Percentiles rank a stretch among this genome's conserved stretches.
These are phyloP conservation scores for Cucumis cinereus DNA, from an alignment of 306 rosid species.

Conservation along the genomic window DNA sequence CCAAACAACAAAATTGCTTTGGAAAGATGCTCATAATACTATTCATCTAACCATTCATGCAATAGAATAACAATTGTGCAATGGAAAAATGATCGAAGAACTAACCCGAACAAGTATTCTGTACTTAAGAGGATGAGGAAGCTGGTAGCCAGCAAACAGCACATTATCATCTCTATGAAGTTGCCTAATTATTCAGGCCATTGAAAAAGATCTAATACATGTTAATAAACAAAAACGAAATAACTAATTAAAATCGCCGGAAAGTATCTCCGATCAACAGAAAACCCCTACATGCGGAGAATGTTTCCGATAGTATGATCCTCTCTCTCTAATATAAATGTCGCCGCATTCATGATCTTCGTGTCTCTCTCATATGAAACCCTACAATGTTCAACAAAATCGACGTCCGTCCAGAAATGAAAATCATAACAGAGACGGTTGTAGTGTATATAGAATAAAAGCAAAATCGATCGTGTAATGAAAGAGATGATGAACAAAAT, in stretches of 20 bases:
- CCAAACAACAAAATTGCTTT: background rate
- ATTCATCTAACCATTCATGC: background rate
- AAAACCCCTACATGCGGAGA: constrained; percentile 53
- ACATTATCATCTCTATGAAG: constrained; percentile 76
- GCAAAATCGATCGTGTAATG: background rate
- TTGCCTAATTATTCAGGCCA: constrained; percentile 37
- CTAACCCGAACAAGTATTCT: constrained; percentile 78
- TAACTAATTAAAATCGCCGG: background rate
- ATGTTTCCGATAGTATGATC: constrained; percentile 88
- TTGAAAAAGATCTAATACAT: background rate
- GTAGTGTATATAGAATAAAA: background rate
- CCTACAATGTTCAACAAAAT: constrained; percentile 22
- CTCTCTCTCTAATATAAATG: constrained; percentile 78
- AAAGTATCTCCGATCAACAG: background rate
- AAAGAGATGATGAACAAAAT: background rate
- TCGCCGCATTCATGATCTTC: constrained; percentile 79
- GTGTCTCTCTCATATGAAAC: constrained; percentile 94
- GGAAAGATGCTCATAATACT: background rate
- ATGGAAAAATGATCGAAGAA: background rate
- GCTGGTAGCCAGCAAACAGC: constrained; percentile 82
- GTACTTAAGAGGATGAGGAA: constrained; percentile 93
- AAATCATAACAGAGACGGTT: background rate
- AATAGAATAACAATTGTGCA: background rate
- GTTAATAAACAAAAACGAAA: background rate
- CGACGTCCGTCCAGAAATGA: background rate